Evolutionary conservation across 1,284 basidiomycete species (phyloP).

Genomic region (Austroboletus niveus): DNA sequence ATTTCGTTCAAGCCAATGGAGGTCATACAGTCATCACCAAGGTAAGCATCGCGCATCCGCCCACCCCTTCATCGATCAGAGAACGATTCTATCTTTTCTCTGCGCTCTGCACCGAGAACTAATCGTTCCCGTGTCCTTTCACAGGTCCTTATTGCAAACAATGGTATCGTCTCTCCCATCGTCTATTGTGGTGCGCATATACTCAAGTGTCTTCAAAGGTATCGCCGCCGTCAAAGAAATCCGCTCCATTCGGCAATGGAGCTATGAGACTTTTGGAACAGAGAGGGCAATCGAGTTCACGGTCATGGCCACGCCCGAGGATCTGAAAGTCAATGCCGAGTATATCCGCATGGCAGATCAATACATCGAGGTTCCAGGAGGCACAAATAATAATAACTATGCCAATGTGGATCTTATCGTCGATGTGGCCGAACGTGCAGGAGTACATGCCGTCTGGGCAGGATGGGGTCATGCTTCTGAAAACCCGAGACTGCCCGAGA

Average conservation of each 20-base stretch:
- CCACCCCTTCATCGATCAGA: constrained; percentile 7
- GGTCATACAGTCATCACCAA: constrained; percentile 99
- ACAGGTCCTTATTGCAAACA: constrained; percentile 95
- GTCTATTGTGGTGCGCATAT: constrained; percentile 16
- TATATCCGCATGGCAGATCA: constrained; percentile 99
- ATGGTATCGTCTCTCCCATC: constrained; percentile 53
- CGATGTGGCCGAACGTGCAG: constrained; percentile 95
- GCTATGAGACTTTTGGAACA: constrained; percentile 97
- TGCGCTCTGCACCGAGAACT: constrained; percentile 5
- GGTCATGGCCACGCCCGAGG: constrained; percentile 99
- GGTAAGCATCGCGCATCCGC: constrained; percentile 47
- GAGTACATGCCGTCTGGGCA: constrained; percentile 99
- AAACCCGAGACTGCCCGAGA: constrained; percentile 97
- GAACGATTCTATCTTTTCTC: neutral
- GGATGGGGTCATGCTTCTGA: constrained; percentile 99
- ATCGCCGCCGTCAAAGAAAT: constrained; percentile 99
- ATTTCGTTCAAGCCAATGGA: constrained; percentile 90
- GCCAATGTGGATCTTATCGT: constrained; percentile 99
- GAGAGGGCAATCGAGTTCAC: constrained; percentile 98
- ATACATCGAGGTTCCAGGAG: constrained; percentile 98
- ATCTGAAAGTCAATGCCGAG: constrained; percentile 98
- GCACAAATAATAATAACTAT: constrained; percentile 99
- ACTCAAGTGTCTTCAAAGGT: constrained; percentile 47
- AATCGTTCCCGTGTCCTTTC: constrained; percentile 1
- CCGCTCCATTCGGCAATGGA: constrained; percentile 98